These are phyloP conservation scores for Sporothrix euskadiensis DNA, from an alignment of 2,329 filamentous ascomycete genomes.

Conservation along the genomic window DNA sequence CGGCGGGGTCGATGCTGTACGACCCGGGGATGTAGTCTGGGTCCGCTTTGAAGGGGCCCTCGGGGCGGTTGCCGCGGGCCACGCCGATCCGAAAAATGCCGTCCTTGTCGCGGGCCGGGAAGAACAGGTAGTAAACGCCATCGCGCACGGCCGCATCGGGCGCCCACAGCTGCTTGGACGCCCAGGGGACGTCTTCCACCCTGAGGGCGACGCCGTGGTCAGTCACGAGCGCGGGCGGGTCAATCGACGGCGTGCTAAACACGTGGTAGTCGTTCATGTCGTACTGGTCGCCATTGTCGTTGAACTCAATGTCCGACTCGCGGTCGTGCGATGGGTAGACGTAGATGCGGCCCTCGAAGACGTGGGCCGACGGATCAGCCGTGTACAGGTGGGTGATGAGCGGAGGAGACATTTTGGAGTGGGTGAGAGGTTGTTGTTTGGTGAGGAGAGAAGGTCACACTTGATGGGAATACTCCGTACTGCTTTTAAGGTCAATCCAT, in stretches of 20 bases:
- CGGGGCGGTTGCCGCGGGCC: slow-evolving; percentile 61
- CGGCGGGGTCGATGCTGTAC: slow-evolving; percentile 76
- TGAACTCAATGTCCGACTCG: slow-evolving; percentile 71
- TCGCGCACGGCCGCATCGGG: slow-evolving; percentile 71
- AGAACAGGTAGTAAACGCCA: slow-evolving; percentile 71
- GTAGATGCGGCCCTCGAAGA: slow-evolving; percentile 73
- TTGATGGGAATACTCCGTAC: not conserved
- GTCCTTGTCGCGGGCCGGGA: slow-evolving; percentile 70
- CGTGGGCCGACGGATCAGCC: slow-evolving; percentile 77
- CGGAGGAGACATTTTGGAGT: slow-evolving; percentile 49
- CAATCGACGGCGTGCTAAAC: slow-evolving; percentile 58
- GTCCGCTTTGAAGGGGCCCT: slow-evolving; percentile 70
- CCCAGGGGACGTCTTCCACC: slow-evolving; percentile 70
- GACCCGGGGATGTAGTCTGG: slow-evolving; percentile 65
- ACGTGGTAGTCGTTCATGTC: slow-evolving; percentile 86
- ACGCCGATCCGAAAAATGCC: slow-evolving; percentile 75
- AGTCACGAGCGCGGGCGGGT: slow-evolving; percentile 59
- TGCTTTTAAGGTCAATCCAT: slow-evolving; percentile 12
- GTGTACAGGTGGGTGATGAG: slow-evolving; percentile 76
- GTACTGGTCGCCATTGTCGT: slow-evolving; percentile 84
- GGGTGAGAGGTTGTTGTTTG: not conserved
- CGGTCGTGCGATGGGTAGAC: slow-evolving; percentile 81
- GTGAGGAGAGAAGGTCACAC: not conserved
- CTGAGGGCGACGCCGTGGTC: slow-evolving; percentile 72
- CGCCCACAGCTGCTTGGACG: slow-evolving; percentile 76